A percentile compares a stretch with the other conserved stretches of the same genome.
Conservation (phyloP, 2,329 filamentous ascomycete species). For the Fusarium sp. region DNA sequence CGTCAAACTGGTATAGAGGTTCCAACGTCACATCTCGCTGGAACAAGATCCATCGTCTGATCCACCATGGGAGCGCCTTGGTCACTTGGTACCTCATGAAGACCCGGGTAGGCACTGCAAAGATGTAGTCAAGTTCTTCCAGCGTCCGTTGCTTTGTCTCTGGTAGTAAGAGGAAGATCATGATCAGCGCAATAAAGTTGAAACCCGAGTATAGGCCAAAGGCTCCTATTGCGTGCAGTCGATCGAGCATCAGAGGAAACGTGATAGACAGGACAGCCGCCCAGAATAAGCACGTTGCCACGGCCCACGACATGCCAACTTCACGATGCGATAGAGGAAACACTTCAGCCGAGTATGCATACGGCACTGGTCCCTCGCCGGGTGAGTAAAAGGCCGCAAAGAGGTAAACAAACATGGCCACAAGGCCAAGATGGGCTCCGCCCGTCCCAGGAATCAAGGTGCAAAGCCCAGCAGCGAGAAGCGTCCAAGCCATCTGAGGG, state of each 20-base stretch:
- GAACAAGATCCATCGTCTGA: slow-evolving; percentile 64
- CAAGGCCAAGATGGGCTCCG: slow-evolving; percentile 52
- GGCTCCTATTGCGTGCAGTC: slow-evolving; percentile 56
- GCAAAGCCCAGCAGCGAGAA: slow-evolving; percentile 56
- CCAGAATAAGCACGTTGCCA: slow-evolving; percentile 70
- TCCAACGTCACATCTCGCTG: slow-evolving; percentile 53
- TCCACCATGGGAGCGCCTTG: slow-evolving; percentile 66
- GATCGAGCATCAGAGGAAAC: slow-evolving; percentile 63
- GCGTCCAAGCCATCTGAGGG: slow-evolving; percentile 54
- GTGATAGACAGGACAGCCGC: slow-evolving; percentile 69
- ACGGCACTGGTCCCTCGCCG: slow-evolving; percentile 71
- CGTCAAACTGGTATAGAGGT: slow-evolving; percentile 55
- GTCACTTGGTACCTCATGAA: slow-evolving; percentile 65
- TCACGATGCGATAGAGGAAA: slow-evolving; percentile 75
- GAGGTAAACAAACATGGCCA: slow-evolving; percentile 65
- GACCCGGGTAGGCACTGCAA: slow-evolving; percentile 64
- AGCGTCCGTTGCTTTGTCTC: slow-evolving; percentile 66
- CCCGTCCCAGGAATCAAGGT: slow-evolving; percentile 57
- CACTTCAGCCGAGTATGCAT: slow-evolving; percentile 72
- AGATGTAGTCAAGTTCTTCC: slow-evolving; percentile 66
- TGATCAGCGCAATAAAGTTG: slow-evolving; percentile 61
- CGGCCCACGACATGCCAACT: slow-evolving; percentile 73
- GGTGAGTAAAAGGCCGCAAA: slow-evolving; percentile 61
- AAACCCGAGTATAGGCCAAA: slow-evolving; percentile 64
- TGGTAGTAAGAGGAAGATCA: slow-evolving; percentile 65